Percentiles rank a stretch among this genome's conserved stretches.
Conservation (phyloP, 2,329 filamentous ascomycete species). For the Penicillium corylophilum region DNA sequence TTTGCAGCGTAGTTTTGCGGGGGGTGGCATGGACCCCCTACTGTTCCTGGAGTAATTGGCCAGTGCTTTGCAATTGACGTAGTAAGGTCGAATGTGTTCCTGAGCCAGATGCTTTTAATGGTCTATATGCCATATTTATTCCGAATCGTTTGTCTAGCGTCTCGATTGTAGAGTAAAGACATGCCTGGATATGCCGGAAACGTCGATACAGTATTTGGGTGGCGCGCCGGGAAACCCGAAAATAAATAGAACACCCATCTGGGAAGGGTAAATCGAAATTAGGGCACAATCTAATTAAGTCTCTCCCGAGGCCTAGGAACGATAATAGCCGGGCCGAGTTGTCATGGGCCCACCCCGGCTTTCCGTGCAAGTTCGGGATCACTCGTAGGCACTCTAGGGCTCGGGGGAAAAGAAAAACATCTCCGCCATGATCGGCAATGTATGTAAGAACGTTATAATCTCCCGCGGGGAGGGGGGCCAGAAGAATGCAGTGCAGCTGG, state of each 20-base stretch:
- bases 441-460: not conserved
- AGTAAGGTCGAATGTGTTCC: not conserved
- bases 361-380: conserved; percentile 2
- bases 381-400: not conserved
- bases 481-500: not conserved
- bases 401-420: not conserved
- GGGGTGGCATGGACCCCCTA: conserved; percentile 3
- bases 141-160: not conserved
- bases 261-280: not conserved
- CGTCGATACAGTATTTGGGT: not conserved
- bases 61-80: not conserved
- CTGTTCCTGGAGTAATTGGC: not conserved
- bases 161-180: not conserved
- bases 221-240: not conserved
- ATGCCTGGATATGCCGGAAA: not conserved
- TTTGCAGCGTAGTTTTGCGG: conserved; percentile 17
- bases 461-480: too few relatives aligned
- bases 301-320: not conserved
- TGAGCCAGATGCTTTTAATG: not conserved
- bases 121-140: not conserved
- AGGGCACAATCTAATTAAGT: not conserved
- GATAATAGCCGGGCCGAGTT: conserved; percentile 1
- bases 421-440: not conserved
- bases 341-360: conserved; percentile 2
- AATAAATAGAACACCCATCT: not conserved